Base-by-base conservation (phyloP, 768 basidiomycete species). In the Naematelia encephala region DNA sequence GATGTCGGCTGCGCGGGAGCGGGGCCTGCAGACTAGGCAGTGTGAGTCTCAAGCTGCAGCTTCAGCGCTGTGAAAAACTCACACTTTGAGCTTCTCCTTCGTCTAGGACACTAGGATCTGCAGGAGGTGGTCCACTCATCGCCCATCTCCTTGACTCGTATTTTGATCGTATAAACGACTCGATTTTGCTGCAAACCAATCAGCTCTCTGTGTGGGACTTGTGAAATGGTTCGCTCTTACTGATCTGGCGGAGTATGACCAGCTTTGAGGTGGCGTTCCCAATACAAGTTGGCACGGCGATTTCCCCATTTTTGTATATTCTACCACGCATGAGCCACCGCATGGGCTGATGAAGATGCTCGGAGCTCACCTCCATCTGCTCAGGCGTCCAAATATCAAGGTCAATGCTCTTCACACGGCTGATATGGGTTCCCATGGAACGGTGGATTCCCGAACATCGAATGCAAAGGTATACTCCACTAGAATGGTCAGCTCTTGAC, bases 341-440 rank as follows among this genome's bases (percentile, higher is more conserved):
- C n/a, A n/a, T n/a, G n/a, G n/a, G n/a, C n/a, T n/a, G 26, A n/a
- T 26, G 51, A 8, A 12, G 3, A 27, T 3, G 1, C 13, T 43
- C 39, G 51, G 22, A 48, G 30, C 83, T 61, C 67, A 91, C 92
- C 80, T 87, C 85, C 88, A 99, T 93, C 79, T 99, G 94, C 63
- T 97, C 92, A 2, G 91, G 90, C 5, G 91, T 94, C 94, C 94
- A 99, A 16, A 89, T 85, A 69, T 99, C 94, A 54, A 99, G 85
- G 79, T 99, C 94, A 55, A 99, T 90, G 2, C 91, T 94, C 73
- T 96, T 96, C 75, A 99, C 89, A 79, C 53, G 0, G 79, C 89
- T 90, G 77, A 98, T 96, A 78, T 99, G 94, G 0, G 94, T 97
- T 60, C 94, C 94, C 91, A 99, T 92, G 42, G 90, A 88, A 44